Evolutionary conservation across 768 basidiomycete species (phyloP), one percentile per base, ranked within the genome.

Genomic region (Auricularia sp.): DNA sequence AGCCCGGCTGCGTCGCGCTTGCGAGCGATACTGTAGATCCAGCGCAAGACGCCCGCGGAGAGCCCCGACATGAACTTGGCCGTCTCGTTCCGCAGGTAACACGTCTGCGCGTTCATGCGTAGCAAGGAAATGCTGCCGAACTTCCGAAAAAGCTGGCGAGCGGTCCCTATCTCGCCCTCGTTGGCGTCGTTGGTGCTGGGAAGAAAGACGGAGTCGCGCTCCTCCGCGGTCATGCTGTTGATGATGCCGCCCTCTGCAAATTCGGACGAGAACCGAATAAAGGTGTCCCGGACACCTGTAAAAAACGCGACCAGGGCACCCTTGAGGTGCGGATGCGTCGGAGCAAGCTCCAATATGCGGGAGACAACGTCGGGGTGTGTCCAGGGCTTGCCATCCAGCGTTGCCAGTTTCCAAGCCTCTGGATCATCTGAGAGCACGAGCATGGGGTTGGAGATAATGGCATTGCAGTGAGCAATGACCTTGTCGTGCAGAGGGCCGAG

Each of bases 261-360:
- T 51, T 76, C 75, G n/a, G 70, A 61, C 0, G 70, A 66, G 47
- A 75, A 76, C n/a, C 69, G 64, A 2, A 56, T 62, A 67, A 71
- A 75, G 2, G 70, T 70, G 3, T 61, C 65, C 21, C 54, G 24
- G 0, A 72, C 72, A 7, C 72, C 72, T 5, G 39, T 18, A 5
- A 71, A 64, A 67, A 75, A 73, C 2, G 67, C 70, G 3, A 67
- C 51, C 7, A 74, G 64, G 45, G 54, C 24, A 8, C 35, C 45
- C 45, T 67, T 2, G 74, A 77, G 44, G 65, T 67, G 84, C 1
- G 79, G 76, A 62, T 83, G 81, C 71, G 80, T 86, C 1, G 67
- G 64, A 3, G 63, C 2, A 51, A 13, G 2, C 11, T 7, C 6
- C 16, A 16, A 1, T 6, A 61, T 6, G 7, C 4, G 14, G 11